phyloP scores from a whole-genome alignment of 192 early-diverging fungal genomes.

The Backusella circina region DNA sequence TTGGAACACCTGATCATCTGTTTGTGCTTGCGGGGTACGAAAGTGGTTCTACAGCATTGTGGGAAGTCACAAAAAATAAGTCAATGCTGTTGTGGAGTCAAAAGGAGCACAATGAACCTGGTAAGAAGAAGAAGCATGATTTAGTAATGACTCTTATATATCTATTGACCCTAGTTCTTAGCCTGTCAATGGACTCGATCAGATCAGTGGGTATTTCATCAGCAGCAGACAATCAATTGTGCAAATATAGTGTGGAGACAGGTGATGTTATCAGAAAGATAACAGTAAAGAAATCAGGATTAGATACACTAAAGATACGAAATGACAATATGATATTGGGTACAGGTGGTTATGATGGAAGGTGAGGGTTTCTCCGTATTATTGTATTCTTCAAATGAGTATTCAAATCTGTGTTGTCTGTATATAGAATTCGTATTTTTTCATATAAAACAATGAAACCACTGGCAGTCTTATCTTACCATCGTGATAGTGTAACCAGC shows the following conservation, averaged over 20 bases:
- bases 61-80: neutral
- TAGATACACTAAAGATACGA: slow-evolving; percentile 22
- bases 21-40: slow-evolving; percentile 16
- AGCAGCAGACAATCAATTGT: slow-evolving; percentile 22
- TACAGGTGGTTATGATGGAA: slow-evolving; percentile 34
- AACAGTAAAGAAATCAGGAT: slow-evolving; percentile 24
- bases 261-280: slow-evolving; percentile 13
- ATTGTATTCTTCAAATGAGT: too few relatives aligned
- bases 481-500: slow-evolving; percentile 31
- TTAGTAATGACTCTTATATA: neutral
- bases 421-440: slow-evolving; percentile 29
- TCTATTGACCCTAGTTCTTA: slow-evolving; percentile 10
- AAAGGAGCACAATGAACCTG: slow-evolving; percentile 18
- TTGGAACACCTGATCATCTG: neutral
- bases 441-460: slow-evolving; percentile 31
- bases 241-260: slow-evolving; percentile 6
- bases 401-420: too few relatives aligned
- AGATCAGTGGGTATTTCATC: slow-evolving; percentile 5
- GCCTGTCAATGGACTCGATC: neutral
- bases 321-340: slow-evolving; percentile 33
- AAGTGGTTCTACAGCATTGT: slow-evolving; percentile 7
- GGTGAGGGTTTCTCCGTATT: too few relatives aligned
- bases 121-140: neutral
- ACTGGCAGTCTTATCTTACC: slow-evolving; percentile 28
- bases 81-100: slow-evolving; percentile 7